Percentiles rank a stretch among this genome's conserved stretches.
Conservation (phyloP, 768 basidiomycete species). For the Suillus luteus region DNA sequence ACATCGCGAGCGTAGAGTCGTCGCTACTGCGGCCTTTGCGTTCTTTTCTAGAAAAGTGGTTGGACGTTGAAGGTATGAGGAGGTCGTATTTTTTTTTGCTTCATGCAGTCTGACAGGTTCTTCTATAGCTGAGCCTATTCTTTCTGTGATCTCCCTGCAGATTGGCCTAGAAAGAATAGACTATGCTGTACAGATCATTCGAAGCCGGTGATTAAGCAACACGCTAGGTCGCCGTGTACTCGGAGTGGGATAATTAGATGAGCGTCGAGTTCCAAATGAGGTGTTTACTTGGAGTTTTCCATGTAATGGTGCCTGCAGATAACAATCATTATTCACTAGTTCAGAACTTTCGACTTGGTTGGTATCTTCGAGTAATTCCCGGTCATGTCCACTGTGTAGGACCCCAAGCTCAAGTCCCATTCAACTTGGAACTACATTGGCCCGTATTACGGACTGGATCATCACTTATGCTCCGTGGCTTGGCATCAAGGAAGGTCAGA, state of each 20-base stretch:
- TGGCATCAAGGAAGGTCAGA: neutral
- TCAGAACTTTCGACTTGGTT: neutral
- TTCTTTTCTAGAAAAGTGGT: slow-evolving; percentile 38
- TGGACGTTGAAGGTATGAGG: slow-evolving; percentile 31
- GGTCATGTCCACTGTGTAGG: neutral
- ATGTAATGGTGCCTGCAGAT: neutral
- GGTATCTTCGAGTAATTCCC: neutral
- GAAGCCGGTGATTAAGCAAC: neutral
- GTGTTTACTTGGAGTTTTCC: neutral
- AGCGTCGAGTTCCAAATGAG: neutral
- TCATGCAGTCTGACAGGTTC: neutral
- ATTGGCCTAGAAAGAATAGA: slow-evolving; percentile 54
- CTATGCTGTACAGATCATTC: slow-evolving; percentile 32
- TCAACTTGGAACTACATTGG: neutral
- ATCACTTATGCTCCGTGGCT: neutral
- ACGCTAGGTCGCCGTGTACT: neutral
- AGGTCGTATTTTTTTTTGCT: neutral
- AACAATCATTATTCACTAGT: neutral
- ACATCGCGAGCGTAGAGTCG: slow-evolving; percentile 44
- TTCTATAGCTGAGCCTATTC: slow-evolving; percentile 12
- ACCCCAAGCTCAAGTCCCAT: neutral
- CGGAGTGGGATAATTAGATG: neutral
- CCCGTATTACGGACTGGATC: neutral
- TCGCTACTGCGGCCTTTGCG: slow-evolving; percentile 50
- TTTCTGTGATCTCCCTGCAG: slow-evolving; percentile 48